These are phyloP conservation scores for Oryza brachyantha DNA, from an alignment of 176 grass and related monocot genomes.

Conservation along the genomic window DNA sequence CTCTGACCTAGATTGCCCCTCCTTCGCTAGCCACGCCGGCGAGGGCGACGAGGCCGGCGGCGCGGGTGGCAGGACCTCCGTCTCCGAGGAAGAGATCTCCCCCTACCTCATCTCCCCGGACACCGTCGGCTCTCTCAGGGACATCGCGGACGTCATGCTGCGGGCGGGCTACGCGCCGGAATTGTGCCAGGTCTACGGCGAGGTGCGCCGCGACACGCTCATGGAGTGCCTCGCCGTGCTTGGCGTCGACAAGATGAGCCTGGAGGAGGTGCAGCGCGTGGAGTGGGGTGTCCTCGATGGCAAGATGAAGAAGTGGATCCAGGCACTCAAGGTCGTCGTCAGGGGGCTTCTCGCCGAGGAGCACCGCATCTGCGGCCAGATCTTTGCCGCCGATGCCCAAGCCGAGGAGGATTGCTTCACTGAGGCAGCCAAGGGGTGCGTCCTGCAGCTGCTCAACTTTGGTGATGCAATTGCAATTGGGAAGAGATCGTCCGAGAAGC, in stretches of 20 bases:
- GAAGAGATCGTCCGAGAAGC: conserved; percentile 64
- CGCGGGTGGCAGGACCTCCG: conserved; percentile 24
- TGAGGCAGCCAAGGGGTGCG: conserved; percentile 70
- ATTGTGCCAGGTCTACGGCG: conserved; percentile 78
- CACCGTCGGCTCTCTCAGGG: conserved; percentile 47
- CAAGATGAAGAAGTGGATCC: conserved; percentile 95
- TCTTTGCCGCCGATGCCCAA: conserved; percentile 37
- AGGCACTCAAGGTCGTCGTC: conserved; percentile 67
- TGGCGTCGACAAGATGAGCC: conserved; percentile 74
- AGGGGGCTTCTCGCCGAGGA: conserved; percentile 61
- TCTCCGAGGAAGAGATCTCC: conserved; percentile 64
- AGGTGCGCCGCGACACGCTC: conserved; percentile 63
- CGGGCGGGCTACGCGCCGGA: conserved; percentile 62
- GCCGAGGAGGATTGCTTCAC: conserved; percentile 81
- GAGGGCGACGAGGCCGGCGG: conserved; percentile 13
- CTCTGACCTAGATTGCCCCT: conserved; percentile 54
- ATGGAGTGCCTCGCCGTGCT: conserved; percentile 69
- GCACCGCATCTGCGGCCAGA: conserved; percentile 61
- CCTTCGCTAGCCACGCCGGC: conserved; percentile 28
- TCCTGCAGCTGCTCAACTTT: conserved; percentile 89
- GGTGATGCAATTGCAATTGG: conserved; percentile 85
- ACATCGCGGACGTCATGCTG: conserved; percentile 80
- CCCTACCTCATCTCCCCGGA: conserved; percentile 57
- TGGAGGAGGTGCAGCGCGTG: conserved; percentile 82
- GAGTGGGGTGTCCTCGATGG: conserved; percentile 77